These are phyloP conservation scores for Ophiosphaerella herpotricha DNA, from an alignment of 2,329 filamentous ascomycete species.

Conservation along the genomic window DNA sequence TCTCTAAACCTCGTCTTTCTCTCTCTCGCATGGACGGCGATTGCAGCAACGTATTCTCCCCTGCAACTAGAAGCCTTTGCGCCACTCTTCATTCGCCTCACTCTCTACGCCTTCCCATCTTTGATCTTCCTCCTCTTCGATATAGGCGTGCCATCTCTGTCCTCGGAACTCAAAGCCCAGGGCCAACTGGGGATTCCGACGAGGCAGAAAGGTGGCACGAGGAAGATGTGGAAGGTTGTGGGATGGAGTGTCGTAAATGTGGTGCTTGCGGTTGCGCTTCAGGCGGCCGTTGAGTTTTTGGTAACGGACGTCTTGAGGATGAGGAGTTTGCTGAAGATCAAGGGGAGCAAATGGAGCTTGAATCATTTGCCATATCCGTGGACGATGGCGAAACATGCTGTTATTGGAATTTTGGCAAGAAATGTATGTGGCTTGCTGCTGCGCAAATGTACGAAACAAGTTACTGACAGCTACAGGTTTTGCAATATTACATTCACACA, in stretches of 20 bases:
- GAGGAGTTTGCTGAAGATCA: slow-evolving; percentile 63
- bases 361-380: slow-evolving; percentile 68
- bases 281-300: slow-evolving; percentile 60
- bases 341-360: slow-evolving; percentile 62
- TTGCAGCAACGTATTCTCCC: slow-evolving; percentile 76
- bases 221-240: slow-evolving; percentile 55
- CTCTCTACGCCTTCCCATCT: slow-evolving; percentile 76
- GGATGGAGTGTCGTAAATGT: slow-evolving; percentile 62
- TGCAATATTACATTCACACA: slow-evolving; percentile 77
- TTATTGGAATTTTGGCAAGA: slow-evolving; percentile 58
- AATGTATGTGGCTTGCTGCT: slow-evolving; percentile 52
- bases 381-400: slow-evolving; percentile 61
- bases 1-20: slow-evolving; percentile 87
- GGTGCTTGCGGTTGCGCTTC: slow-evolving; percentile 57
- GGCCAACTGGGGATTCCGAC: slow-evolving; percentile 57
- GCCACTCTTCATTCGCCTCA: slow-evolving; percentile 66
- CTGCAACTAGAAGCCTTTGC: slow-evolving; percentile 76
- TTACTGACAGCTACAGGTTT: slow-evolving; percentile 48
- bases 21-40: slow-evolving; percentile 85
- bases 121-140: slow-evolving; percentile 76
- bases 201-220: slow-evolving; percentile 45
- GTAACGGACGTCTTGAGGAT: slow-evolving; percentile 59
- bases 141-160: slow-evolving; percentile 68
- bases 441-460: neutral
- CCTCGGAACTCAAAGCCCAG: slow-evolving; percentile 70